Base-by-base conservation (phyloP, 139 green algal species). In the Chlorella sorokiniana region DNA sequence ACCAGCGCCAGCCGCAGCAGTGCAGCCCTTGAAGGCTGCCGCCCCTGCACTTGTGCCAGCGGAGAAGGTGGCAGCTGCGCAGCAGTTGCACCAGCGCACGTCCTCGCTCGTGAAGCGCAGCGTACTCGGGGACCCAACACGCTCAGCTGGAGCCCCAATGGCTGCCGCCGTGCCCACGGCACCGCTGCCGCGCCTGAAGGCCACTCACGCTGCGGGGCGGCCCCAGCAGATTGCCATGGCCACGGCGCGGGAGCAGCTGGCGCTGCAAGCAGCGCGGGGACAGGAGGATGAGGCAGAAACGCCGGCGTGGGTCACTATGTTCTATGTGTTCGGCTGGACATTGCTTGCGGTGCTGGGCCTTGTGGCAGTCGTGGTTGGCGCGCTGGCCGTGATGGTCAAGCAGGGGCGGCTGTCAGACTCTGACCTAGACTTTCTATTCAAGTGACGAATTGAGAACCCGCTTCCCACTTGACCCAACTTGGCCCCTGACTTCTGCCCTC, bases 241-340 rank as follows among this genome's bases (percentile, higher is more conserved):
- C 40, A 71, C 59, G 14, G 75, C 61, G 8, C 52, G 73, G 40
- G 20, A 79, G 73, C 73, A 69, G 73, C 73, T 79, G 73, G 73
- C 54, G 25, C 38, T 18, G 54, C 38, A 68, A 54, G 73, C 73
- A 38, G 54, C 59, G 27, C 52, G 54, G 25, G 73, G 37, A 3
- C 54, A 27, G 0, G 73, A 79, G 73, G 52, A 69, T 6, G 52
- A 79, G 51, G 73, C 37, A 8, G 73, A 79, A 27, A 23, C 59
- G 3, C 59, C 75, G 0, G 59, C 23, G 4, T 71, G 63, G 61
- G 33, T 81, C 16, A 63, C 59, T n/a, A 48, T 61, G 41, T 3
- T 81, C 2, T 31, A 81, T 29, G 61, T 72, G 59, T 61, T 81
- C 61, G 75, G 75, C 75, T 81, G 75, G 75, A 62, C n/a, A 31